A percentile compares a stretch with the other conserved stretches of the same genome.
These are phyloP conservation scores for Crataegus laevigata DNA, from an alignment of 306 rosid species.

Conservation along the genomic window DNA sequence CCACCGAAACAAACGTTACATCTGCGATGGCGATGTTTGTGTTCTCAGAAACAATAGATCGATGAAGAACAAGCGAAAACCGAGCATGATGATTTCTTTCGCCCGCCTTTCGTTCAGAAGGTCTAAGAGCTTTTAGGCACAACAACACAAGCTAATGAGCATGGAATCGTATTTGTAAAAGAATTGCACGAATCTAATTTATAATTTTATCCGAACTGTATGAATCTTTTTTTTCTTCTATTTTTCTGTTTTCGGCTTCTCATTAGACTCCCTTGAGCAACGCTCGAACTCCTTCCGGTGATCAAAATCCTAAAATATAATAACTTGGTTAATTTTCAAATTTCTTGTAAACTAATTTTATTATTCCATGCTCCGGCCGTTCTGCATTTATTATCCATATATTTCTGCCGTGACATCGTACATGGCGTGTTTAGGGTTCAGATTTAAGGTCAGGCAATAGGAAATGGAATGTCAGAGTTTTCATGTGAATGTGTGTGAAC, in stretches of 20 bases:
- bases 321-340: too few relatives aligned
- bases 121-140: not conserved
- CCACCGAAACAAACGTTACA: slow-evolving; percentile 12
- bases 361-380: not conserved
- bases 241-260: not conserved
- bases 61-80: slow-evolving; percentile 6
- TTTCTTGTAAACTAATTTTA: not conserved
- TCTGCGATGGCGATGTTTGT: slow-evolving; percentile 59
- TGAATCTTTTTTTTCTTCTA: not conserved
- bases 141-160: not conserved
- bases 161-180: not conserved
- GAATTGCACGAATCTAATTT: too few relatives aligned
- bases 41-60: slow-evolving; percentile 20
- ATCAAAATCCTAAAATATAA: too few relatives aligned
- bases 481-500: not conserved
- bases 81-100: slow-evolving; percentile 10
- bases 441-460: not conserved
- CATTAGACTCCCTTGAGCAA: not conserved
- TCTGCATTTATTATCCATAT: not conserved
- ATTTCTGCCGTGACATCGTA: too few relatives aligned
- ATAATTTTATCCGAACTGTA: too few relatives aligned
- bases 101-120: slow-evolving; percentile 15
- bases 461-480: not conserved
- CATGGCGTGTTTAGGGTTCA: not conserved
- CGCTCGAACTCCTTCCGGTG: not conserved